Conservation (phyloP, 352 stramenopile genomes). For the Lagenidium giganteum region DNA sequence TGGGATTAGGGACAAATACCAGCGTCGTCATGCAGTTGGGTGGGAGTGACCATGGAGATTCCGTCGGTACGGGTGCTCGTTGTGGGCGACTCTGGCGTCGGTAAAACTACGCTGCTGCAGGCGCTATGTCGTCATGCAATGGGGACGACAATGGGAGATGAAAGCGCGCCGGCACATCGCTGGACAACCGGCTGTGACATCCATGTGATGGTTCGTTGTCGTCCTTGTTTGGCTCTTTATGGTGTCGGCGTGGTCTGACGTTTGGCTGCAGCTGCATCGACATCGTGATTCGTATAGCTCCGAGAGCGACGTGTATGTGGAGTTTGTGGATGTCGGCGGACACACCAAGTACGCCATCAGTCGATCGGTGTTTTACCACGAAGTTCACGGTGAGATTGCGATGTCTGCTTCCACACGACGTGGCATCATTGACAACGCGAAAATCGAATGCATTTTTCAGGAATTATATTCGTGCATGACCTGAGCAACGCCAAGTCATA, state of each 20-base stretch:
- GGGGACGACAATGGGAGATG: conserved; percentile 4
- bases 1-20: too few species aligned
- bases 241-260: background rate
- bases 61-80: conserved; percentile 73
- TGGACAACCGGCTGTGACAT: conserved; percentile 84
- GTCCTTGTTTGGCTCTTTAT: background rate
- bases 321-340: conserved; percentile 82
- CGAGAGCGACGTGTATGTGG: conserved; percentile 58
- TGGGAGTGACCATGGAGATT: conserved; percentile 83
- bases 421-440: too few species aligned
- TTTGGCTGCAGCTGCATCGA: conserved; percentile 25
- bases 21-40: too few species aligned
- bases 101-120: conserved; percentile 76
- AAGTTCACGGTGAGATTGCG: conserved; percentile 57
- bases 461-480: conserved; percentile 80
- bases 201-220: conserved; percentile 51
- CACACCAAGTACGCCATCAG: conserved; percentile 81
- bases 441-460: too few species aligned
- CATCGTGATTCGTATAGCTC: conserved; percentile 27
- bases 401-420: too few species aligned
- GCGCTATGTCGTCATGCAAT: conserved; percentile 34
- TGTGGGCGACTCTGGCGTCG: conserved; percentile 81
- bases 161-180: conserved; percentile 16
- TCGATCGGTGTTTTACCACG: conserved; percentile 73
- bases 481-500: conserved; percentile 73